phyloP scores from a whole-genome alignment of 2,329 filamentous ascomycete genomes.

The Dactylellina sp. region DNA sequence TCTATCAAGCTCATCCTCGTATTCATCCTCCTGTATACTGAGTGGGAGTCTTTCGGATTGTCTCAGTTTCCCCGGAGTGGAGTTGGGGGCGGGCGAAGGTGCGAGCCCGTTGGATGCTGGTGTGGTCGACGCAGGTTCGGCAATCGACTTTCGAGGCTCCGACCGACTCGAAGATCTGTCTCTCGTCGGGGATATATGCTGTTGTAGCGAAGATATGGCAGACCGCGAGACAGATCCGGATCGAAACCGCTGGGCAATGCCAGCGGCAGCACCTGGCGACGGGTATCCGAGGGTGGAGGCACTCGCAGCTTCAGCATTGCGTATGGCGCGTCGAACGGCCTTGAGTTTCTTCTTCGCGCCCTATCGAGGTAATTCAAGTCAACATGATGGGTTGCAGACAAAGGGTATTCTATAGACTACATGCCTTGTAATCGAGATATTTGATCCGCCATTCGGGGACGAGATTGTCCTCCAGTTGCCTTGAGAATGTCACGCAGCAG shows the following conservation, averaged over 20 bases:
- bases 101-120: slow-evolving; percentile 14
- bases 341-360: slow-evolving; percentile 92
- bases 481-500: slow-evolving; percentile 71
- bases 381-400: slow-evolving; percentile 56
- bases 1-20: slow-evolving; percentile 40
- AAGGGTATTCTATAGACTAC: slow-evolving; percentile 46
- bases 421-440: slow-evolving; percentile 91
- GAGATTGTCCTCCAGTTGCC: slow-evolving; percentile 85
- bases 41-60: slow-evolving; percentile 10
- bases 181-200: slow-evolving; percentile 41
- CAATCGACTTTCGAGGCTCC: slow-evolving; percentile 6
- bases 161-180: slow-evolving; percentile 3
- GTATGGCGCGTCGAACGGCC: slow-evolving; percentile 78
- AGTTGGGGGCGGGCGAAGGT: slow-evolving; percentile 8
- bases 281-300: slow-evolving; percentile 60
- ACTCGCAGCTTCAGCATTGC: slow-evolving; percentile 70
- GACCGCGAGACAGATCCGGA: slow-evolving; percentile 25
- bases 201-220: slow-evolving; percentile 34
- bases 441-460: slow-evolving; percentile 96
- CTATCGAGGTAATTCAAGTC: slow-evolving; percentile 63
- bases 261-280: slow-evolving; percentile 33
- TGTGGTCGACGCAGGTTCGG: slow-evolving; percentile 5
- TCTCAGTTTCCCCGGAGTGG: slow-evolving; percentile 33
- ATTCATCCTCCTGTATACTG: slow-evolving; percentile 39
- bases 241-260: slow-evolving; percentile 36